Percentiles rank a stretch among this genome's conserved stretches.
These are phyloP conservation scores for Sphaerosporella brunnea DNA, from an alignment of 495 filamentous ascomycete genomes.

Conservation along the genomic window DNA sequence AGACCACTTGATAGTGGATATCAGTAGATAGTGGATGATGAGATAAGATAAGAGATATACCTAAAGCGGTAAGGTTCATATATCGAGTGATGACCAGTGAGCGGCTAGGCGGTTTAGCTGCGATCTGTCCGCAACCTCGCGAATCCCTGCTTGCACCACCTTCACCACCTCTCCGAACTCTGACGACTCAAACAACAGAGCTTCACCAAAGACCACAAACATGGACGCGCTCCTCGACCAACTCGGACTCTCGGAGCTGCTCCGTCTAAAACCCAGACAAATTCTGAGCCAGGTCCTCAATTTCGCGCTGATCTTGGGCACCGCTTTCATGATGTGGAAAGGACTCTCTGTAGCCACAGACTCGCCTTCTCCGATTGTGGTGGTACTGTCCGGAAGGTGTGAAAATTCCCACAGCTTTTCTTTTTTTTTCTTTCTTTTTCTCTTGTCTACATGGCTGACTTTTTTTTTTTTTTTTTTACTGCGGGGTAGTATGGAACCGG, in stretches of 20 bases:
- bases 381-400: constrained; percentile 62
- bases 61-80: too few relatives aligned
- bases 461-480: too few relatives aligned
- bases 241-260: constrained; percentile 20
- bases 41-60: too few relatives aligned
- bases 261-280: constrained; percentile 50
- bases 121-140: not conserved
- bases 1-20: too few relatives aligned
- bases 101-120: too few relatives aligned
- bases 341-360: constrained; percentile 70
- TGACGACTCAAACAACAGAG: too few relatives aligned
- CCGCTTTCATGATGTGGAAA: constrained; percentile 98
- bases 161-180: not conserved
- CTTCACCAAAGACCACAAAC: constrained; percentile 1
- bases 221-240: constrained; percentile 6
- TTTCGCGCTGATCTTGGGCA: constrained; percentile 84
- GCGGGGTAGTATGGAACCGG: constrained; percentile 66
- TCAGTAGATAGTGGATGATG: too few relatives aligned
- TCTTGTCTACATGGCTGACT: too few relatives aligned
- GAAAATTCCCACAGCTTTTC: too few relatives aligned
- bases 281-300: constrained; percentile 79
- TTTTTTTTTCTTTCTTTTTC: too few relatives aligned
- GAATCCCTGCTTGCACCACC: not conserved
- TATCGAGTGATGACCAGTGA: too few relatives aligned
- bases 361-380: constrained; percentile 84